Percentiles rank a stretch among this genome's conserved stretches.
Evolutionary conservation across 441 rosid genomes (phyloP).

Genomic region (Brassica hybrid): DNA sequence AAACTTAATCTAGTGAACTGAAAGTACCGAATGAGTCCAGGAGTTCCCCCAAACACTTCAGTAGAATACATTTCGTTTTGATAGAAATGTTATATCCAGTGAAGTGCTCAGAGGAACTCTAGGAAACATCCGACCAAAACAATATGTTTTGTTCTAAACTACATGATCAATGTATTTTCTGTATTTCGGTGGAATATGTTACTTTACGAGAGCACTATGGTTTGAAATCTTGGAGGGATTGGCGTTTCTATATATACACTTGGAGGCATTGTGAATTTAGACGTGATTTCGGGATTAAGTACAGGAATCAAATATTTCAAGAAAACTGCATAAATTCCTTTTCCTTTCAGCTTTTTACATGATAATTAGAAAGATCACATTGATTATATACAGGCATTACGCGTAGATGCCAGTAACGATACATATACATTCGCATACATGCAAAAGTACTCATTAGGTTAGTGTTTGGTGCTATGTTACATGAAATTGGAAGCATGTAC

Average conservation of each 20-base stretch:
- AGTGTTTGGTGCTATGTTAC: neutral
- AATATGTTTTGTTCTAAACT: neutral
- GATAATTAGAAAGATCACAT: slow-evolving; percentile 29
- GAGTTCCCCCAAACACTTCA: slow-evolving; percentile 49
- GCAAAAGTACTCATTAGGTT: slow-evolving; percentile 9
- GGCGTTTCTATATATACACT: slow-evolving; percentile 23
- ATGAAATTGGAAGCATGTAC: too few relatives aligned
- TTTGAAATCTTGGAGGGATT: slow-evolving; percentile 14
- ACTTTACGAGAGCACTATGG: slow-evolving; percentile 19
- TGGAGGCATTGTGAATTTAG: slow-evolving; percentile 33
- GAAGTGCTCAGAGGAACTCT: slow-evolving; percentile 44
- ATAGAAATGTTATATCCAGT: slow-evolving; percentile 23
- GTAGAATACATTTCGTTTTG: slow-evolving; percentile 20
- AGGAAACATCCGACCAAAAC: slow-evolving; percentile 31
- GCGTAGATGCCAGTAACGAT: slow-evolving; percentile 23
- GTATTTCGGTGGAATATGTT: neutral
- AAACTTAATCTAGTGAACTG: neutral
- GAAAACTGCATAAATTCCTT: slow-evolving; percentile 18
- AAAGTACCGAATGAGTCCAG: slow-evolving; percentile 30
- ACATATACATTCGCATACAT: slow-evolving; percentile 23
- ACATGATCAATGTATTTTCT: neutral
- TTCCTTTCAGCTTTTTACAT: slow-evolving; percentile 21
- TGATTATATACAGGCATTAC: slow-evolving; percentile 3
- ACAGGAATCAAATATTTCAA: slow-evolving; percentile 16
- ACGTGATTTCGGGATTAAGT: slow-evolving; percentile 33